A percentile compares a stretch with the other conserved stretches of the same genome.
phyloP scores from a whole-genome alignment of 2,329 filamentous ascomycete species.

The Venturia effusa region DNA sequence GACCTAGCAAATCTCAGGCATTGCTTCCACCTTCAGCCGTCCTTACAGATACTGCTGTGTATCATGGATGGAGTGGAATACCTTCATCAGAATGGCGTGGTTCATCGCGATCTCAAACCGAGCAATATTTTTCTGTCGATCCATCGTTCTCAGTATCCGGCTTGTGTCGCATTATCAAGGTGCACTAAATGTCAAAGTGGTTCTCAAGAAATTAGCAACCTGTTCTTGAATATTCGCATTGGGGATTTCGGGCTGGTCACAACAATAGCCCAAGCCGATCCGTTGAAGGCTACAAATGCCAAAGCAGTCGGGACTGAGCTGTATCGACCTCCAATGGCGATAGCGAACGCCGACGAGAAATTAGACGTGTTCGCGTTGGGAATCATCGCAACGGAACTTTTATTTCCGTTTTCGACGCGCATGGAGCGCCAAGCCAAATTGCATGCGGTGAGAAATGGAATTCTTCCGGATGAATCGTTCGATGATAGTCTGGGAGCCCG shows the following conservation, averaged over 20 bases:
- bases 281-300: constrained; percentile 5
- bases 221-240: constrained; percentile 48
- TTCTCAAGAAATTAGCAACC: constrained; percentile 16
- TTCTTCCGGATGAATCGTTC: background rate
- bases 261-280: constrained; percentile 32
- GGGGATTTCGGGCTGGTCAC: constrained; percentile 59
- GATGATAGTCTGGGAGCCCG: background rate
- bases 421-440: constrained; percentile 7
- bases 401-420: constrained; percentile 38
- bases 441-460: background rate
- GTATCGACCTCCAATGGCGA: constrained; percentile 39
- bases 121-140: constrained; percentile 54
- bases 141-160: background rate
- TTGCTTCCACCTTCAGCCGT: constrained; percentile 51
- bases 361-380: constrained; percentile 53
- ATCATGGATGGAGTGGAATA: constrained; percentile 55
- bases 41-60: constrained; percentile 45
- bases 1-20: constrained; percentile 32
- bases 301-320: constrained; percentile 50
- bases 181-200: constrained; percentile 35
- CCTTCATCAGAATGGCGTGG: constrained; percentile 48
- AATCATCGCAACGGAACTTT: constrained; percentile 51
- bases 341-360: constrained; percentile 33
- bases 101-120: constrained; percentile 59
- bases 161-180: constrained; percentile 32